Percentiles rank a stretch among this genome's conserved stretches.
These are phyloP conservation scores for Penicillium hordei DNA, from an alignment of 2,329 filamentous ascomycete species.

Conservation along the genomic window DNA sequence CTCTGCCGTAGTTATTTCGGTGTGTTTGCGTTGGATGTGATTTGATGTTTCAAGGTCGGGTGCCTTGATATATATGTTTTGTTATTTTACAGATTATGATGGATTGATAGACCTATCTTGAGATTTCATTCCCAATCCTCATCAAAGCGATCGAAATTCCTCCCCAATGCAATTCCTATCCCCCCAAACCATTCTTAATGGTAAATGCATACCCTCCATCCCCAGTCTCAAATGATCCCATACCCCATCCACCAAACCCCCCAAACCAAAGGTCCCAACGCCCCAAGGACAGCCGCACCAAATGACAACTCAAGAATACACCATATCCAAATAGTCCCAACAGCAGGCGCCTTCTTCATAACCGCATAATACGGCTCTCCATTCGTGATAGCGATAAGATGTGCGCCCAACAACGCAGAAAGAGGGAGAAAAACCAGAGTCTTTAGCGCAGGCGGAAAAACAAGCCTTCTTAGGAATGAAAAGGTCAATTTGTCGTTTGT, in stretches of 20 bases:
- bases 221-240: constrained; percentile 35
- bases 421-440: constrained; percentile 38
- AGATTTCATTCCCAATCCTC: neutral
- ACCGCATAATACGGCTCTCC: constrained; percentile 76
- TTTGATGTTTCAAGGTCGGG: neutral
- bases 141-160: neutral
- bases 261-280: constrained; percentile 53
- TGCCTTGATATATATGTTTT: neutral
- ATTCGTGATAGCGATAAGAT: constrained; percentile 80
- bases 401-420: constrained; percentile 61
- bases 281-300: constrained; percentile 59
- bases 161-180: neutral
- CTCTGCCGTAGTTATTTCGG: neutral
- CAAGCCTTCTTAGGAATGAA: constrained; percentile 28
- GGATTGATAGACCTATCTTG: neutral
- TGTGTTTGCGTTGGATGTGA: neutral
- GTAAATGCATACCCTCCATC: neutral
- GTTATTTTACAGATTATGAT: neutral
- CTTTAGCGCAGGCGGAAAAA: constrained; percentile 36
- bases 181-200: neutral
- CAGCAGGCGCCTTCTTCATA: constrained; percentile 86
- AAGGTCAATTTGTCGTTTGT: constrained; percentile 27
- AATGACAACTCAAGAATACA: constrained; percentile 82
- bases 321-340: constrained; percentile 93
- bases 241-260: constrained; percentile 57